phyloP scores from a whole-genome alignment of 176 grass and related monocot species.

The Phoenix roebelenii region DNA sequence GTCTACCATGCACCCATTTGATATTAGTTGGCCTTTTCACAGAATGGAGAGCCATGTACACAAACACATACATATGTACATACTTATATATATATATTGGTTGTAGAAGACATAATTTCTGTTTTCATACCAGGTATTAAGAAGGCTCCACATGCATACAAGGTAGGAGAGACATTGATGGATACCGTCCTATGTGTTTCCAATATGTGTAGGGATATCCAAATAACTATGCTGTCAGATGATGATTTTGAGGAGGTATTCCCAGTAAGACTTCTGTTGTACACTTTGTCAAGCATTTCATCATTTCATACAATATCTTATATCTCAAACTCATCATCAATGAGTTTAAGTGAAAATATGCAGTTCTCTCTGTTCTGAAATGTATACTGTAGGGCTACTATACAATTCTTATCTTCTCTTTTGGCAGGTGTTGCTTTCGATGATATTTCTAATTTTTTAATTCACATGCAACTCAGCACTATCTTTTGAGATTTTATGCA shows the following conservation, averaged over 20 bases:
- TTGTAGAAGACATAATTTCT: too few relatives aligned
- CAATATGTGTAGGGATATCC: slow-evolving; percentile 37
- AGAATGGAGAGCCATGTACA: too few relatives aligned
- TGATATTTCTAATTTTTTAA: background rate
- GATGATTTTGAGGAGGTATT: slow-evolving; percentile 68
- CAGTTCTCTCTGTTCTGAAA: too few relatives aligned
- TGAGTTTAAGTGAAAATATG: too few relatives aligned
- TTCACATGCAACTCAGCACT: background rate
- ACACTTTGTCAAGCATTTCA: too few relatives aligned
- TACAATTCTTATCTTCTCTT: too few relatives aligned
- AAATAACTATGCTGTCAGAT: slow-evolving; percentile 46
- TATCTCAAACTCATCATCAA: too few relatives aligned
- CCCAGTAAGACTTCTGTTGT: too few relatives aligned
- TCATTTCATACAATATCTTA: too few relatives aligned
- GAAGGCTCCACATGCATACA: slow-evolving; percentile 49
- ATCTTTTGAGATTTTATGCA: background rate
- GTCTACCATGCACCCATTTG: background rate
- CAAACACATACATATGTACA: too few relatives aligned
- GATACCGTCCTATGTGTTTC: slow-evolving; percentile 58
- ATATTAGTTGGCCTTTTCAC: background rate
- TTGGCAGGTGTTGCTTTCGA: background rate
- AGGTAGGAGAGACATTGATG: slow-evolving; percentile 40
- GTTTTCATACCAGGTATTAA: slow-evolving; percentile 40
- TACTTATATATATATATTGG: too few relatives aligned
- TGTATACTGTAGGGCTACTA: too few relatives aligned